Percentiles rank a stretch among this genome's conserved stretches.
These are phyloP conservation scores for Paramecium octaurelia DNA, from an alignment of 73 alveolate species.

Conservation along the genomic window DNA sequence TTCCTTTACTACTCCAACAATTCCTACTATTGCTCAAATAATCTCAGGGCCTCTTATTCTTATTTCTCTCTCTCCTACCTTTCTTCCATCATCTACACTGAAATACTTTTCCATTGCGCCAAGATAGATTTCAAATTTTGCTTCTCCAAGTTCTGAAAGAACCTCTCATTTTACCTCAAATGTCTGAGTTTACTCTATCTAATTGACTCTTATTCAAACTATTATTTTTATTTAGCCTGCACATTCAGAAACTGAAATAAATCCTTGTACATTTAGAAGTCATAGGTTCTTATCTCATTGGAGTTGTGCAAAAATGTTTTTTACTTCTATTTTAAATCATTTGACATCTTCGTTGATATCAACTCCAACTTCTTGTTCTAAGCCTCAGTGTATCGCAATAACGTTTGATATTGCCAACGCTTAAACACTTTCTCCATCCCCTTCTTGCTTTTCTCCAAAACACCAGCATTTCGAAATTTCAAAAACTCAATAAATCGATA, in stretches of 20 bases:
- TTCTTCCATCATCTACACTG: background rate
- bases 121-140: background rate
- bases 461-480: background rate
- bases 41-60: background rate
- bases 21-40: background rate
- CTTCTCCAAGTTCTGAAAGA: background rate
- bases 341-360: background rate
- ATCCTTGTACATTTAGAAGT: background rate
- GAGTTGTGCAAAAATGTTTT: background rate
- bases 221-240: background rate
- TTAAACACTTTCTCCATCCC: background rate
- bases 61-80: background rate
- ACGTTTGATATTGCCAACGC: background rate
- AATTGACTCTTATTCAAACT: background rate
- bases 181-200: background rate
- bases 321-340: background rate
- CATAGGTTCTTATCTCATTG: background rate
- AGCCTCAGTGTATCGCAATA: background rate
- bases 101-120: background rate
- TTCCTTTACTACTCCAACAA: background rate
- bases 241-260: background rate
- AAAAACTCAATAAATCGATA: background rate
- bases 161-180: background rate
- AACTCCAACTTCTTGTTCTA: background rate
- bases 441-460: background rate